Evolutionary conservation across 495 filamentous ascomycete genomes (phyloP).

Genomic region (Parmelia sp.): DNA sequence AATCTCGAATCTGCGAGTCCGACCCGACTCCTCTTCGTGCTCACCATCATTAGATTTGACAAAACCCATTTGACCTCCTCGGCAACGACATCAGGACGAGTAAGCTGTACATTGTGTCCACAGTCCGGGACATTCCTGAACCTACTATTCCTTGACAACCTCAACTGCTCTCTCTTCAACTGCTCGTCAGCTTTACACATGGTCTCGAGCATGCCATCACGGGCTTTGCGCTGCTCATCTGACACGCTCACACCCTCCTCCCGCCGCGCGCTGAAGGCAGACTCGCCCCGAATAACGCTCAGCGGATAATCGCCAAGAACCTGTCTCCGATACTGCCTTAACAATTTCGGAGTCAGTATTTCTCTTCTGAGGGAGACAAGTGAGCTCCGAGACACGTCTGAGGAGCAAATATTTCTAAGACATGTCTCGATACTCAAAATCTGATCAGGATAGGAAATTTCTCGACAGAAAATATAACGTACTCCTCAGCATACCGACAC

Average conservation of each 20-base stretch:
- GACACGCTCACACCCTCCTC: not conserved
- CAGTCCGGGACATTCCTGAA: conserved; percentile 39
- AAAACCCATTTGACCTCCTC: conserved; percentile 44
- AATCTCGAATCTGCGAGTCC: not conserved
- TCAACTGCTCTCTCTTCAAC: conserved; percentile 42
- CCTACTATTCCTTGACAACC: conserved; percentile 33
- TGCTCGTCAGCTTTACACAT: conserved; percentile 34
- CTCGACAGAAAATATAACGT: too few species aligned
- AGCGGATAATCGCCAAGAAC: conserved; percentile 34
- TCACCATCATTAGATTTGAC: not conserved
- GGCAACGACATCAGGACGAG: conserved; percentile 43
- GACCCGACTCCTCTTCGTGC: not conserved
- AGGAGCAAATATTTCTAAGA: too few species aligned
- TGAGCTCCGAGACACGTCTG: too few species aligned
- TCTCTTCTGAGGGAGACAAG: too few species aligned
- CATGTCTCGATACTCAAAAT: too few species aligned
- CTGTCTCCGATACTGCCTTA: conserved; percentile 32
- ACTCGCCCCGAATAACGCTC: conserved; percentile 37
- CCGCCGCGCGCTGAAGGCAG: conserved; percentile 8
- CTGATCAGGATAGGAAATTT: too few species aligned
- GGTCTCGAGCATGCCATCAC: conserved; percentile 1
- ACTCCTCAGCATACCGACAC: conserved; percentile 34
- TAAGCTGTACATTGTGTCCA: conserved; percentile 46
- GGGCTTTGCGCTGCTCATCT: not conserved
- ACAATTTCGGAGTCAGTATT: too few species aligned